A percentile compares a stretch with the other conserved stretches of the same genome.
These are phyloP conservation scores for Datisca glomerata DNA, from an alignment of 306 rosid species.

Conservation along the genomic window DNA sequence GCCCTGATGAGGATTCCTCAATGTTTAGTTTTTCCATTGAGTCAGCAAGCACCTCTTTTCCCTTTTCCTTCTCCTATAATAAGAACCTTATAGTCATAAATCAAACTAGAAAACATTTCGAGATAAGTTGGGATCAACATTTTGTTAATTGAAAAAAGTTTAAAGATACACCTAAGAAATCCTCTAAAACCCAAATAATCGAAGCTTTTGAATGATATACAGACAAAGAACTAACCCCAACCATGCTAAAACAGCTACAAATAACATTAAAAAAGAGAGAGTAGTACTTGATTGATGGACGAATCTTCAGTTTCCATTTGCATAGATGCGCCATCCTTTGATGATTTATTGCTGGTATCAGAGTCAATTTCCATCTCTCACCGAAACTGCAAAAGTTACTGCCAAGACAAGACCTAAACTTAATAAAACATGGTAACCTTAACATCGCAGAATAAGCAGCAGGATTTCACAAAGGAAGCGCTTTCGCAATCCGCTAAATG, in stretches of 20 bases:
- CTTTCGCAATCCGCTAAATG: too few species aligned
- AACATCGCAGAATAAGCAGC: too few species aligned
- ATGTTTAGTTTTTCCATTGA: conserved; percentile 51
- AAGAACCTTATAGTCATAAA: conserved; percentile 19
- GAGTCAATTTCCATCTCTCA: conserved; percentile 40
- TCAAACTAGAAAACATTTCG: conserved; percentile 8
- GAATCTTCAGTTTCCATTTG: conserved; percentile 41
- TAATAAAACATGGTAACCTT: too few species aligned
- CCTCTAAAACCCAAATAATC: not conserved
- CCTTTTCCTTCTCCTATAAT: conserved; percentile 39
- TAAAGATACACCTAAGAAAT: not conserved
- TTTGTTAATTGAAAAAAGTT: not conserved
- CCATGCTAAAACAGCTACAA: not conserved
- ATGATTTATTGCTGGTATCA: conserved; percentile 13
- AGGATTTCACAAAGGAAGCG: too few species aligned
- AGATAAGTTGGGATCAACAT: not conserved
- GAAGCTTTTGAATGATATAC: too few species aligned
- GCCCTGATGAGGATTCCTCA: conserved; percentile 49
- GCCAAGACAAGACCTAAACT: not conserved
- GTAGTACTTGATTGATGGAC: conserved; percentile 23
- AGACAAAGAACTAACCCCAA: not conserved
- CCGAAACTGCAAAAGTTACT: conserved; percentile 1
- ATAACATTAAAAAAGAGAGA: not conserved
- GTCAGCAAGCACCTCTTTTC: conserved; percentile 40
- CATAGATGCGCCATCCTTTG: conserved; percentile 13